These are phyloP conservation scores for Globisporangium uncinulatum DNA, from an alignment of 352 stramenopile species.

Conservation along the genomic window DNA sequence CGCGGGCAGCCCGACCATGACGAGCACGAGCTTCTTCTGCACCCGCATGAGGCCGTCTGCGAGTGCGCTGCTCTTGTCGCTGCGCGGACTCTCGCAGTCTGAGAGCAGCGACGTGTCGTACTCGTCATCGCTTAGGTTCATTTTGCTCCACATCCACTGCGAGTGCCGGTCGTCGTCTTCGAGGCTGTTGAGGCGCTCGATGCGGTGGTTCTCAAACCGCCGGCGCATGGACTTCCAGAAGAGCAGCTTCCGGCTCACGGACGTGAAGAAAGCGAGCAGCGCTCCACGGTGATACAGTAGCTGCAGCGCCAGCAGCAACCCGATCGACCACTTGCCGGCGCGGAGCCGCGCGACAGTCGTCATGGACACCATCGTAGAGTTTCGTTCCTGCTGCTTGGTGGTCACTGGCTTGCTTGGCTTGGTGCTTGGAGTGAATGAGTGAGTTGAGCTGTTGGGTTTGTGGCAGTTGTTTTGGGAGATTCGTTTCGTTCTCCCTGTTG, in stretches of 20 bases:
- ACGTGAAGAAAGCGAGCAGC: slow-evolving; percentile 34
- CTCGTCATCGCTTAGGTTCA: slow-evolving; percentile 17
- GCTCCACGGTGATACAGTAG: slow-evolving; percentile 45
- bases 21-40: slow-evolving; percentile 89
- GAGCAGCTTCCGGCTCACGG: slow-evolving; percentile 45
- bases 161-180: slow-evolving; percentile 57
- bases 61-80: slow-evolving; percentile 14
- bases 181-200: slow-evolving; percentile 63
- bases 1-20: slow-evolving; percentile 92
- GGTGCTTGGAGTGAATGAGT: background rate
- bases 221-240: slow-evolving; percentile 72
- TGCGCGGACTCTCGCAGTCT: slow-evolving; percentile 6
- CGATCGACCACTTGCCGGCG: slow-evolving; percentile 13
- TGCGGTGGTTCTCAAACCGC: slow-evolving; percentile 65
- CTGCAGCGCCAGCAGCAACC: slow-evolving; percentile 28
- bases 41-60: slow-evolving; percentile 58
- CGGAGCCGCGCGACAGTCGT: slow-evolving; percentile 1
- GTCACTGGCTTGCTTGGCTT: background rate
- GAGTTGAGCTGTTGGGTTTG: too few relatives aligned
- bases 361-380: background rate
- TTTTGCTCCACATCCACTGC: slow-evolving; percentile 74
- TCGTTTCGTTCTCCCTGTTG: too few relatives aligned
- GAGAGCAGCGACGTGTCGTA: slow-evolving; percentile 21
- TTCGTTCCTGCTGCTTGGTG: background rate
- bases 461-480: background rate